Base-by-base conservation (phyloP, 2,329 filamentous ascomycete genomes). In the Colletotrichum tropicicola region DNA sequence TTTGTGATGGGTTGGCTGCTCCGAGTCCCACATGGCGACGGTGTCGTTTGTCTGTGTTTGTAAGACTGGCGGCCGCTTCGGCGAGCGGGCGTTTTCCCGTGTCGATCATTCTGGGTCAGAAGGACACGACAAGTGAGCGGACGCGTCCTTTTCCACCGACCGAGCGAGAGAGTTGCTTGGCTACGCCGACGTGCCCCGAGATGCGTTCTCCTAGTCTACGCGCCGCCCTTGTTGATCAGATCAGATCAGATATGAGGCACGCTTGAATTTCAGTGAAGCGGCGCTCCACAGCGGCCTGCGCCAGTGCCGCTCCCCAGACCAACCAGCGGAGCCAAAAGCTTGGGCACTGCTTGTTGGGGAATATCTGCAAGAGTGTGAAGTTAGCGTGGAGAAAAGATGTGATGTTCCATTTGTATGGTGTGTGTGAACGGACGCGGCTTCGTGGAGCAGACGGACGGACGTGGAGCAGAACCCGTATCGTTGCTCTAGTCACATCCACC, bases 71-170 rank as follows among this genome's bases (percentile, higher is more conserved):
- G 47, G 59, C 37, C n/a, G 32, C 19, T 21, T 32, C 9, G 13
- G 41, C 6, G 10, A 47, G 35, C 25, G n/a, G 25, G 43, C 30
- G 41, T 27, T 35, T 19, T 19, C 9, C 12, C 15, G 19, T 54
- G 56, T 54, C 61, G 48, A 64, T 64, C 56, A 54, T 32, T 53
- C 12, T 15, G 21, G 25, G n/a, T 27, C 17, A 17, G 45, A 7
- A 19, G n/a, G 32, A 17, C 23, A 19, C 9, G 39, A 53, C 4
- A 10, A 53, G 19, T 21, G 45, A 39, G 23, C 25, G 17, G 35
- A 54, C 41, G 48, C 61, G 61, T 19, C 13, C 39, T 27, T 32
- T 52, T 48, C 13, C 15, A 17, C 19, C 47, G 59, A 39, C 45
- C 48, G n/a, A 30, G 39, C 59, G 44, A 52, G 9, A 39, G 19